A percentile compares a stretch with the other conserved stretches of the same genome.
Conservation (phyloP, 768 basidiomycete species). For the Collybia sordida region DNA sequence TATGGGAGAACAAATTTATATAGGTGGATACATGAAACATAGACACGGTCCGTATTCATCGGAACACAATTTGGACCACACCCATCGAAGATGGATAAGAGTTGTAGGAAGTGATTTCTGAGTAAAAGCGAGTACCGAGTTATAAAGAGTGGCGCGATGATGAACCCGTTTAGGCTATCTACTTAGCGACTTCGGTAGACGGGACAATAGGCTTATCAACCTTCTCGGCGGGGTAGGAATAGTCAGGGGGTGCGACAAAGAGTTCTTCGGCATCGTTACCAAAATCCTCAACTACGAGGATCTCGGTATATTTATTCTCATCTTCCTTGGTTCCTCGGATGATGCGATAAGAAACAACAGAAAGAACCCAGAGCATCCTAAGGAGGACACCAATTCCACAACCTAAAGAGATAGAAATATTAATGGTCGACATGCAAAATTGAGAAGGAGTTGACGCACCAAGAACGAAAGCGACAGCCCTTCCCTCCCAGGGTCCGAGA, state of each 20-base stretch:
- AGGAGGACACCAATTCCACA: constrained; percentile 82
- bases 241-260: constrained; percentile 54
- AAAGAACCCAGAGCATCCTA: constrained; percentile 77
- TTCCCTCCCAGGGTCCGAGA: constrained; percentile 82
- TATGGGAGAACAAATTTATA: too few species aligned
- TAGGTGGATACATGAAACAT: too few species aligned
- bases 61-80: too few species aligned
- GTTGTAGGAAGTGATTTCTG: too few species aligned
- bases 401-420: constrained; percentile 37
- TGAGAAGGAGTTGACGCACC: constrained; percentile 37
- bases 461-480: constrained; percentile 80
- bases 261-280: constrained; percentile 45
- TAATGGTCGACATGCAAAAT: too few species aligned
- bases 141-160: too few species aligned
- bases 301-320: constrained; percentile 37
- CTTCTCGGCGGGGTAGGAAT: constrained; percentile 56
- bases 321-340: constrained; percentile 42
- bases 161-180: too few species aligned
- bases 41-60: too few species aligned
- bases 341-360: constrained; percentile 59
- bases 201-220: constrained; percentile 4
- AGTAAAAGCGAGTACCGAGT: too few species aligned
- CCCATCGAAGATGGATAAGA: too few species aligned
- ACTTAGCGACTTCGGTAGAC: too few species aligned
- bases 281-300: constrained; percentile 39